These are phyloP conservation scores for Saturnispora bothae DNA, from an alignment of 805 yeast genomes.

Conservation along the genomic window DNA sequence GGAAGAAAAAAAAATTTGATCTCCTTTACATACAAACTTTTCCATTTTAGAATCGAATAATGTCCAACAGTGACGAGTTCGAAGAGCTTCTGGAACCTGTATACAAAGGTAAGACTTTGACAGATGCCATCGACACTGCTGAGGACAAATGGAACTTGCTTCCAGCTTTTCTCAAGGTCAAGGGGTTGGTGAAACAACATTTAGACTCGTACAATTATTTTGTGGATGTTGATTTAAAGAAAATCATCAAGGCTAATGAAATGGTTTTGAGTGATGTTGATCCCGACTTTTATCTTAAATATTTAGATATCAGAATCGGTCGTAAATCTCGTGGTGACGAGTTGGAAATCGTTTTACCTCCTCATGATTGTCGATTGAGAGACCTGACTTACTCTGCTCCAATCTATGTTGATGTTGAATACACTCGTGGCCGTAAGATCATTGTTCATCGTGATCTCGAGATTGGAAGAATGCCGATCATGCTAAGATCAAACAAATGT, in stretches of 20 bases:
- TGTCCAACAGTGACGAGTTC: constrained; percentile 39
- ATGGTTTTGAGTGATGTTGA: constrained; percentile 86
- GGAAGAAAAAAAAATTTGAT: neutral
- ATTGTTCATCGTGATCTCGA: constrained; percentile 84
- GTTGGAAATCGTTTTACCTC: constrained; percentile 57
- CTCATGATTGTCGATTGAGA: constrained; percentile 91
- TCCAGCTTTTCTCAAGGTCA: constrained; percentile 92
- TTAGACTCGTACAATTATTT: constrained; percentile 96
- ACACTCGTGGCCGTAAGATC: constrained; percentile 88
- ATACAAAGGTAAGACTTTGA: constrained; percentile 75
- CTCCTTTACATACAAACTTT: neutral
- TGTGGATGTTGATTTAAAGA: constrained; percentile 85
- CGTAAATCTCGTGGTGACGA: constrained; percentile 44
- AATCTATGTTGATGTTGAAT: constrained; percentile 91
- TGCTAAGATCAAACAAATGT: constrained; percentile 91
- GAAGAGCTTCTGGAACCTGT: constrained; percentile 68
- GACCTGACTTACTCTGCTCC: constrained; percentile 95
- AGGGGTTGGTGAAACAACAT: constrained; percentile 95
- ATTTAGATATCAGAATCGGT: constrained; percentile 88
- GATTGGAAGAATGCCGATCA: constrained; percentile 98
- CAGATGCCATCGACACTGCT: constrained; percentile 84
- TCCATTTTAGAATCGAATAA: neutral
- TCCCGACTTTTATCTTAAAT: constrained; percentile 90
- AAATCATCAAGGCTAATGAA: constrained; percentile 87
- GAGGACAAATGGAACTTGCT: constrained; percentile 94